These are phyloP conservation scores for Corynascus novoguineensis DNA, from an alignment of 495 filamentous ascomycete species.

Conservation along the genomic window DNA sequence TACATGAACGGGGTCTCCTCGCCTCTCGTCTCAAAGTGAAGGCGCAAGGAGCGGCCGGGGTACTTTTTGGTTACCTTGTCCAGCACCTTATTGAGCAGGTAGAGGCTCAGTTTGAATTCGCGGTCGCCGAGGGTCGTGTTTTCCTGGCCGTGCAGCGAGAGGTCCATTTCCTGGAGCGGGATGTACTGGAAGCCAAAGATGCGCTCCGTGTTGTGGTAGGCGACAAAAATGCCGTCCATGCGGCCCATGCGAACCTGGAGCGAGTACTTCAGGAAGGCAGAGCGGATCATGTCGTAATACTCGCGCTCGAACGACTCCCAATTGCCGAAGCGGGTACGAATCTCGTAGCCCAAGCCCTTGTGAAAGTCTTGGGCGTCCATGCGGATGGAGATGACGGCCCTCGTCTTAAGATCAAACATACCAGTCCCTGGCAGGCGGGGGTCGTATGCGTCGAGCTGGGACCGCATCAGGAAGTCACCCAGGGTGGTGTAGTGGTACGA, in stretches of 20 bases:
- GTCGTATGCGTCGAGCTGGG: slow-evolving; percentile 91
- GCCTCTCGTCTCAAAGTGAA: slow-evolving; percentile 77
- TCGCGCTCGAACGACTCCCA: slow-evolving; percentile 94
- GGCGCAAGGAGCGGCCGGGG: slow-evolving; percentile 67
- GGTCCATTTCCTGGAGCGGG: slow-evolving; percentile 79
- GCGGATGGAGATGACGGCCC: slow-evolving; percentile 83
- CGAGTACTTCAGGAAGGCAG: slow-evolving; percentile 94
- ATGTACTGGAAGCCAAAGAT: slow-evolving; percentile 99
- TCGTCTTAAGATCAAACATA: slow-evolving; percentile 95
- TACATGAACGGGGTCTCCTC: slow-evolving; percentile 67
- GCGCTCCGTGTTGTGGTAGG: slow-evolving; percentile 88
- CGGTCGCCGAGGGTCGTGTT: slow-evolving; percentile 64
- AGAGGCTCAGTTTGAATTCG: slow-evolving; percentile 80
- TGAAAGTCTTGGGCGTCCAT: slow-evolving; percentile 72
- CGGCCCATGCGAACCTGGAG: slow-evolving; percentile 92
- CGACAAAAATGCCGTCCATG: slow-evolving; percentile 99
- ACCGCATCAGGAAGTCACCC: slow-evolving; percentile 91
- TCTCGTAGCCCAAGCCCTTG: slow-evolving; percentile 81
- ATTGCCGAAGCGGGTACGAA: slow-evolving; percentile 62
- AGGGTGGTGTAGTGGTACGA: slow-evolving; percentile 81
- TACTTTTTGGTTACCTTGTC: slow-evolving; percentile 67
- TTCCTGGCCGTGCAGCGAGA: slow-evolving; percentile 66
- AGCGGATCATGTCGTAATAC: slow-evolving; percentile 92
- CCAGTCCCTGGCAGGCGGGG: slow-evolving; percentile 80
- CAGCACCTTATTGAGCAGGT: slow-evolving; percentile 69